A percentile compares a stretch with the other conserved stretches of the same genome.
Evolutionary conservation across 2,329 filamentous ascomycete species (phyloP).

Genomic region (Ascochyta pisi): DNA sequence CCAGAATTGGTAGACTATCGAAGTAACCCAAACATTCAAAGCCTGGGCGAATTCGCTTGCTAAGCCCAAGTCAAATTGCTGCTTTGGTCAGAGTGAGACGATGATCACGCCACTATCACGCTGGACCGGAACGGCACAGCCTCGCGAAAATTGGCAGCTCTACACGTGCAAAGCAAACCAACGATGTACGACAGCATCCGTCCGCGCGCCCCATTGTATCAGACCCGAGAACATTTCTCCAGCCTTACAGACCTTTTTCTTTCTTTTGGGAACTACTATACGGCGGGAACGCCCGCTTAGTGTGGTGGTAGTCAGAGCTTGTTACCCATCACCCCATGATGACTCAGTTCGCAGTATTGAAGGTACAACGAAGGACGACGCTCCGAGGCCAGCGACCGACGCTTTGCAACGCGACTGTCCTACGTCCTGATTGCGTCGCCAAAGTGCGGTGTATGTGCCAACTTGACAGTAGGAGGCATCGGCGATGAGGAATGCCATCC

Average conservation of each 20-base stretch:
- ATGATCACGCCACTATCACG: slow-evolving; percentile 29
- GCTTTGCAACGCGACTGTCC: neutral
- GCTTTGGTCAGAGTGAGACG: slow-evolving; percentile 15
- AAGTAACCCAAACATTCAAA: neutral
- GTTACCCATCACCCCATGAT: slow-evolving; percentile 7
- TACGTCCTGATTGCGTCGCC: neutral
- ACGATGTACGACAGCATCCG: neutral
- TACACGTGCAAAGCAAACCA: slow-evolving; percentile 20
- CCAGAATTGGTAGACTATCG: neutral
- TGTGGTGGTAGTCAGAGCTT: slow-evolving; percentile 14
- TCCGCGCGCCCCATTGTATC: neutral
- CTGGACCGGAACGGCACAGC: slow-evolving; percentile 2
- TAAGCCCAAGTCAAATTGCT: slow-evolving; percentile 4
- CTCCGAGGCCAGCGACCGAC: neutral
- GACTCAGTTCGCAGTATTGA: neutral
- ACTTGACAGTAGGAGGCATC: neutral
- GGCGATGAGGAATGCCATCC: neutral
- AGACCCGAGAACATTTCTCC: slow-evolving; percentile 19
- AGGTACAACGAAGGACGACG: neutral
- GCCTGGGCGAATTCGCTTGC: slow-evolving; percentile 7
- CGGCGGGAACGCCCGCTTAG: slow-evolving; percentile 25
- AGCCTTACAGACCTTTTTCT: slow-evolving; percentile 16
- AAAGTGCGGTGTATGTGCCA: slow-evolving; percentile 2
- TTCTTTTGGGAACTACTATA: neutral
- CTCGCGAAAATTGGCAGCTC: slow-evolving; percentile 11